phyloP scores from a whole-genome alignment of 805 yeast species.

The Maudiozyma turicensis region DNA sequence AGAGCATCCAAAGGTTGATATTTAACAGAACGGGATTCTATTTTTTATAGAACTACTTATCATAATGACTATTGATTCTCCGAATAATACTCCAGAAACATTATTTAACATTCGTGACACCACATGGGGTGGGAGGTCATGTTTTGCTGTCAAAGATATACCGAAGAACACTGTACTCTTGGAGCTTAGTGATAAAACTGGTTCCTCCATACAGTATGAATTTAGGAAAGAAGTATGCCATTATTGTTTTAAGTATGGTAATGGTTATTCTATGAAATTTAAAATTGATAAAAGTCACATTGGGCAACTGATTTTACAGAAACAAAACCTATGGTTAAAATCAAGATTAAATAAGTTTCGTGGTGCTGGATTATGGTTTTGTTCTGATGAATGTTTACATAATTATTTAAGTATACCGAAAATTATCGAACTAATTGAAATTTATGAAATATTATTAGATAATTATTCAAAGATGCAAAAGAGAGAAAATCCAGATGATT shows the following conservation, averaged over 20 bases:
- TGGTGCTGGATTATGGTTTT: constrained; percentile 44
- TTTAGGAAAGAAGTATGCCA: constrained; percentile 58
- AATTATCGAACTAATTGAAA: constrained; percentile 28
- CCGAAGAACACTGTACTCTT: constrained; percentile 35
- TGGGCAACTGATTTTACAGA: not conserved
- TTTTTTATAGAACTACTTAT: too few relatives aligned
- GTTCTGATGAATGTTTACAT: constrained; percentile 37
- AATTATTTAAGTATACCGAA: constrained; percentile 31
- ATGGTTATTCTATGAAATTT: constrained; percentile 39
- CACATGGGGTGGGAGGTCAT: constrained; percentile 36
- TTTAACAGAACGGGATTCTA: too few relatives aligned
- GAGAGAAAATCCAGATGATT: not conserved
- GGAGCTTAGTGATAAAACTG: constrained; percentile 34
- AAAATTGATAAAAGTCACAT: constrained; percentile 21
- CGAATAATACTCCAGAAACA: not conserved
- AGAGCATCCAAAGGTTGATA: too few relatives aligned
- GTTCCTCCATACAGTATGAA: constrained; percentile 40
- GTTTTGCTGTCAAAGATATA: constrained; percentile 39
- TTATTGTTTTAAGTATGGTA: constrained; percentile 39
- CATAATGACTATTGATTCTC: not conserved
- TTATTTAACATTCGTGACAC: constrained; percentile 11
- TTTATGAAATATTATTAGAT: constrained; percentile 27
- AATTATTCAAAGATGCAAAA: constrained; percentile 14
- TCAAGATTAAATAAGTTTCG: constrained; percentile 16
- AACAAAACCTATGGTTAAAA: constrained; percentile 1